Percentiles rank a stretch among this genome's conserved stretches.
phyloP scores from a whole-genome alignment of 345 rosid species.

The Atalantia buxifolia region DNA sequence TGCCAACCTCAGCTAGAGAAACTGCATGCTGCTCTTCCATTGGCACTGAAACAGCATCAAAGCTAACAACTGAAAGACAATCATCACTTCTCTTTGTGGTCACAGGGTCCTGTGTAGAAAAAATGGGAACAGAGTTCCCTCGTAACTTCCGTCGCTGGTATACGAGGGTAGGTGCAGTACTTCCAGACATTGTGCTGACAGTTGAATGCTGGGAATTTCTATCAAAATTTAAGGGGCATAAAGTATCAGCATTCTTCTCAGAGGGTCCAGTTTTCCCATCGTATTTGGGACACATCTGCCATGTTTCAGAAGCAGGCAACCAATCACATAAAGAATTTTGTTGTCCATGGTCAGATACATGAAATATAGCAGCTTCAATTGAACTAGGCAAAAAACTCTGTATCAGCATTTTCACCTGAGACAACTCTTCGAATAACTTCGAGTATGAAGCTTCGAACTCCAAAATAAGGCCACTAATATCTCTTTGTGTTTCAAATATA shows the following conservation, averaged over 20 bases:
- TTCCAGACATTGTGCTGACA: constrained; percentile 37
- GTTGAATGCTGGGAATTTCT: constrained; percentile 40
- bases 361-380: constrained; percentile 33
- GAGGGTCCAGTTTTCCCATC: not conserved
- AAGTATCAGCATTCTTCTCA: constrained; percentile 27
- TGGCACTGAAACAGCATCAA: constrained; percentile 35
- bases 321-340: constrained; percentile 32
- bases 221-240: constrained; percentile 27
- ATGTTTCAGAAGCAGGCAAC: constrained; percentile 32
- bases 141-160: constrained; percentile 55
- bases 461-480: not conserved
- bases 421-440: constrained; percentile 2
- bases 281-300: constrained; percentile 54
- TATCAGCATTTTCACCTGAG: constrained; percentile 42
- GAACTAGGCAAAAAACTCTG: constrained; percentile 38
- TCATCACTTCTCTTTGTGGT: constrained; percentile 36
- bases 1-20: constrained; percentile 19
- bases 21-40: constrained; percentile 28
- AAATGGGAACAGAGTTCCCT: constrained; percentile 22
- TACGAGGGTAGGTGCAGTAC: constrained; percentile 38
- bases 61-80: constrained; percentile 42
- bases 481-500: not conserved
- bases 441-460: not conserved
- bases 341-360: constrained; percentile 34
- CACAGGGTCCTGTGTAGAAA: constrained; percentile 25